phyloP scores from a whole-genome alignment of 1,139 yeast genomes.

The Scheffersomyces insectosa region DNA sequence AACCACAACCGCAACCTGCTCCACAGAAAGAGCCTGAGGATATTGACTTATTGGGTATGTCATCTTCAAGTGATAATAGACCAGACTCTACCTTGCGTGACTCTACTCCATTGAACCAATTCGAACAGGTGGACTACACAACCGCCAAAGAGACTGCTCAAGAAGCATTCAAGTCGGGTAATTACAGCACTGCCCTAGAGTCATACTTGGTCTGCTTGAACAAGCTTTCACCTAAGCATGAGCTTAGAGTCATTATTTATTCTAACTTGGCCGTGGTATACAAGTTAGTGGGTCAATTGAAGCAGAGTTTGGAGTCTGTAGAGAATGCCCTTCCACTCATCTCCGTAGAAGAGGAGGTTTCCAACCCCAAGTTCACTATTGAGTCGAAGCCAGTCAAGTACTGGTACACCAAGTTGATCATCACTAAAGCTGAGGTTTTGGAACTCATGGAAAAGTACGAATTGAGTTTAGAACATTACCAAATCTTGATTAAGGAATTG shows the following conservation, averaged over 20 bases:
- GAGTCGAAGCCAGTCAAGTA: conserved; percentile 62
- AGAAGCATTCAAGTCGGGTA: conserved; percentile 73
- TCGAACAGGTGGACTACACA: conserved; percentile 51
- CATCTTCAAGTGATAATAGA: conserved; percentile 4
- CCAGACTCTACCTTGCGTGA: conserved; percentile 10
- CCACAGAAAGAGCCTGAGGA: conserved; percentile 3
- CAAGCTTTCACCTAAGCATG: conserved; percentile 65
- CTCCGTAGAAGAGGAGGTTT: conserved; percentile 37
- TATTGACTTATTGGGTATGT: conserved; percentile 15
- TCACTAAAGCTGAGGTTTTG: conserved; percentile 77
- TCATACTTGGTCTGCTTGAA: conserved; percentile 63
- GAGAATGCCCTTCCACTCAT: conserved; percentile 61
- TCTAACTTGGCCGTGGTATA: conserved; percentile 78
- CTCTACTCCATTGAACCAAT: conserved; percentile 34
- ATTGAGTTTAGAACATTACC: conserved; percentile 64
- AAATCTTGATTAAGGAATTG: conserved; percentile 54
- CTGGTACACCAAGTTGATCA: conserved; percentile 71
- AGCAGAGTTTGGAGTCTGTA: conserved; percentile 56
- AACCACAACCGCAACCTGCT: conserved; percentile 1
- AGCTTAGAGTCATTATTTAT: conserved; percentile 63
- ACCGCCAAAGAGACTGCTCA: conserved; percentile 63
- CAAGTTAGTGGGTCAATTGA: conserved; percentile 73
- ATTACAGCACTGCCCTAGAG: conserved; percentile 66
- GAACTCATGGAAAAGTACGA: conserved; percentile 74
- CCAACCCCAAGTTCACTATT: conserved; percentile 21